A percentile compares a stretch with the other conserved stretches of the same genome.
Evolutionary conservation across 2,329 filamentous ascomycete genomes (phyloP).

Genomic region (Colletotrichum karsti): DNA sequence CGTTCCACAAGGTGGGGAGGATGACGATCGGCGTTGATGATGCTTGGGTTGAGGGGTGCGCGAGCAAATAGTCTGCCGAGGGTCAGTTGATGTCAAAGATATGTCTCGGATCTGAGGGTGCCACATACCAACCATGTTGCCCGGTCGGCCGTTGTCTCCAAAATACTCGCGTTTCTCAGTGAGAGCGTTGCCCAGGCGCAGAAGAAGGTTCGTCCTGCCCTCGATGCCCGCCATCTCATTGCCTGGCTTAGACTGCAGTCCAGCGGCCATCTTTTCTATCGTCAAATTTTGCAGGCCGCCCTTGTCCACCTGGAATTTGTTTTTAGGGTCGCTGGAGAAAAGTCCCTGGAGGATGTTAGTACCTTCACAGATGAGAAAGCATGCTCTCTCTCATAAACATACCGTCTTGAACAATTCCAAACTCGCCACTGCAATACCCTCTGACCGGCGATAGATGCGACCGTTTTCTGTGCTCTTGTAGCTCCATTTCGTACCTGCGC

Average conservation of each 20-base stretch:
- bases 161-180: conserved; percentile 82
- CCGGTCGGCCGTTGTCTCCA: conserved; percentile 83
- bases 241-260: conserved; percentile 82
- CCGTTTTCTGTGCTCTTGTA: conserved; percentile 94
- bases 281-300: conserved; percentile 80
- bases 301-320: conserved; percentile 91
- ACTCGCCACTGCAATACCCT: conserved; percentile 81
- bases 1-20: conserved; percentile 88
- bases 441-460: conserved; percentile 82
- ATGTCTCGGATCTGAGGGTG: neutral
- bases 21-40: conserved; percentile 88
- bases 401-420: conserved; percentile 91
- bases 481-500: conserved; percentile 88
- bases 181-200: conserved; percentile 79
- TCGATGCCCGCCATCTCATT: conserved; percentile 88
- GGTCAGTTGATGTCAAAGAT: conserved; percentile 31
- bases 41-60: conserved; percentile 88
- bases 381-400: conserved; percentile 30
- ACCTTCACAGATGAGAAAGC: neutral
- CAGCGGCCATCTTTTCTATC: conserved; percentile 77
- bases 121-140: conserved; percentile 87
- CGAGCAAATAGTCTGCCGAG: conserved; percentile 84
- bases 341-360: conserved; percentile 61
- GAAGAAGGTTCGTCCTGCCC: conserved; percentile 82
- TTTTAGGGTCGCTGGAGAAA: conserved; percentile 83